Conservation (phyloP, 768 basidiomycete species). For the Austroboletus eburneus region DNA sequence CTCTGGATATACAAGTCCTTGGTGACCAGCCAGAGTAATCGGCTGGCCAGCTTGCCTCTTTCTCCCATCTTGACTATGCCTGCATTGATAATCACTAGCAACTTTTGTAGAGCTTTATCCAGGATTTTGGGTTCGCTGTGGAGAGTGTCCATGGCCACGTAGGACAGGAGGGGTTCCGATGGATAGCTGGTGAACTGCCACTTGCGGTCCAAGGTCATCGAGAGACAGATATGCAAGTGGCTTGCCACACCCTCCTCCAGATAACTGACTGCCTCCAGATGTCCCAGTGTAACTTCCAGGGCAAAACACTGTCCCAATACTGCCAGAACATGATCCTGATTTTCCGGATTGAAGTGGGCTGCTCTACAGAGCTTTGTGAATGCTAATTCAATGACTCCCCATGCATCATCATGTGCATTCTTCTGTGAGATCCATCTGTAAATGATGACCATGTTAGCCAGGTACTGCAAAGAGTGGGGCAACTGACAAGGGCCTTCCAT, state of each 20-base stretch:
- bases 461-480: background rate
- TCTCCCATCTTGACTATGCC: background rate
- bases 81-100: background rate
- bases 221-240: slow-evolving; percentile 9
- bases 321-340: background rate
- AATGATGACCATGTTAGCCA: background rate
- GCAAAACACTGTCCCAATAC: background rate
- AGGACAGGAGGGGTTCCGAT: slow-evolving; percentile 9
- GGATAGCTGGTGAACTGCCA: slow-evolving; percentile 9
- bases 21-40: slow-evolving; percentile 2
- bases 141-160: background rate
- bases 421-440: background rate
- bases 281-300: background rate
- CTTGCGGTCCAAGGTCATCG: background rate
- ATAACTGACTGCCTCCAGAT: background rate
- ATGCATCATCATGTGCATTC: background rate
- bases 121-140: background rate
- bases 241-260: slow-evolving; percentile 2
- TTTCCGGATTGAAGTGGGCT: background rate
- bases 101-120: background rate
- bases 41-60: background rate
- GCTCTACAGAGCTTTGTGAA: background rate
- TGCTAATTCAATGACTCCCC: too few species aligned
- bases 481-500: slow-evolving; percentile 3
- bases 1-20: slow-evolving; percentile 2